Evolutionary conservation across 2,329 filamentous ascomycete species (phyloP).

Genomic region (Pseudogymnoascus sp.): DNA sequence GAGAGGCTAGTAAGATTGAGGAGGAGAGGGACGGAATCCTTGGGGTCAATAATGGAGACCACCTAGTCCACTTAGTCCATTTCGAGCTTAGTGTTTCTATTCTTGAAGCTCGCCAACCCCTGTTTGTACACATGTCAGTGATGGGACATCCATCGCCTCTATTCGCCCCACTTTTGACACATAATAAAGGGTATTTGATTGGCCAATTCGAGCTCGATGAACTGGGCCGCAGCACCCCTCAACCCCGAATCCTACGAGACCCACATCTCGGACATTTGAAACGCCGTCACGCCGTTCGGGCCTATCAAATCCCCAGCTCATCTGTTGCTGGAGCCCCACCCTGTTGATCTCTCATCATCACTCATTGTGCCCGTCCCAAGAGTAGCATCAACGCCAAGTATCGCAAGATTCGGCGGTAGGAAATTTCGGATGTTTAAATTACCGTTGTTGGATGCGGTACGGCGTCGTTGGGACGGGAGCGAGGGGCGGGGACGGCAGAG

Average conservation of each 20-base stretch:
- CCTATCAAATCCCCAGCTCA: not conserved
- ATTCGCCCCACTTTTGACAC: not conserved
- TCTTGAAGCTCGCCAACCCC: not conserved
- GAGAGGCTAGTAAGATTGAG: not conserved
- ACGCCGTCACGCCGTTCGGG: not conserved
- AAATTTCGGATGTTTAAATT: not conserved
- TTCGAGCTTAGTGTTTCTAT: not conserved
- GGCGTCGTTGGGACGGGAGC: not conserved
- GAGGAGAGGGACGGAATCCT: not conserved
- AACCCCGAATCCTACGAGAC: not conserved
- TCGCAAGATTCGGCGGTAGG: not conserved
- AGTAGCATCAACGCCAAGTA: not conserved
- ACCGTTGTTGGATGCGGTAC: not conserved
- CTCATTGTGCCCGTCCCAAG: not conserved
- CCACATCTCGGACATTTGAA: slow-evolving; percentile 1
- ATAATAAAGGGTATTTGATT: not conserved
- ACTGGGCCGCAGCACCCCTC: not conserved
- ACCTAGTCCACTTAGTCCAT: not conserved
- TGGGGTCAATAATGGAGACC: not conserved
- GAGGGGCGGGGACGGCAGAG: not conserved
- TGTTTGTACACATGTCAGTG: not conserved
- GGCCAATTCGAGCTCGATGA: not conserved
- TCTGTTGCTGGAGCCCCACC: not conserved
- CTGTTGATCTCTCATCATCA: not conserved
- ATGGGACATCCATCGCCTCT: not conserved